phyloP scores from a whole-genome alignment of 2,329 filamentous ascomycete genomes.

The Colletotrichum sp. region DNA sequence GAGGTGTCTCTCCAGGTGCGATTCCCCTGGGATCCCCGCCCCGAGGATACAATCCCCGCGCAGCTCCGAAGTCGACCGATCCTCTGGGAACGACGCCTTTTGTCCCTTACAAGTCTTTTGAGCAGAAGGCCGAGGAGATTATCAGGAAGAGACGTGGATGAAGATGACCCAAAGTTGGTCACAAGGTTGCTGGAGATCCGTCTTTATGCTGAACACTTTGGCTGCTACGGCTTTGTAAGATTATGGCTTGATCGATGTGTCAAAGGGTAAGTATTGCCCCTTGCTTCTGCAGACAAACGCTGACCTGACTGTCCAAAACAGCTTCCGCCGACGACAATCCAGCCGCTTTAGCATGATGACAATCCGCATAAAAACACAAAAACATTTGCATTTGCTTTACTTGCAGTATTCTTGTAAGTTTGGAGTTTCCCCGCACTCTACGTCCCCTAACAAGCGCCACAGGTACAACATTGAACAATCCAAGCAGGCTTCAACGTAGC shows the following conservation, averaged over 20 bases:
- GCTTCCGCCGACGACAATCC: neutral
- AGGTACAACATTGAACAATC: neutral
- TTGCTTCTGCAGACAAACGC: neutral
- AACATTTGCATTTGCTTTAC: neutral
- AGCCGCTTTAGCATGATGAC: neutral
- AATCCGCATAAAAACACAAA: neutral
- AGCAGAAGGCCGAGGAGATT: neutral
- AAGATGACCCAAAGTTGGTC: neutral
- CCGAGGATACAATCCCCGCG: neutral
- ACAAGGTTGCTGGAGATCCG: neutral
- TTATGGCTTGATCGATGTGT: neutral
- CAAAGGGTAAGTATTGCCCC: neutral
- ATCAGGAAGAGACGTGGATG: neutral
- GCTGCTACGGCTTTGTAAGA: neutral
- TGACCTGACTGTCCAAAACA: neutral
- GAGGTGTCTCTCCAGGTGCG: neutral
- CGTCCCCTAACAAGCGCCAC: neutral
- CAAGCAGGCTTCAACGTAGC: neutral
- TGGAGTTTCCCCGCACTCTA: neutral
- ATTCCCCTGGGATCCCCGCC: neutral
- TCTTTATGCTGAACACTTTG: neutral
- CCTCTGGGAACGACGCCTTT: neutral
- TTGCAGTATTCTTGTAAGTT: neutral
- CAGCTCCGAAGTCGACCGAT: neutral
- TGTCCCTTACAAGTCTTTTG: neutral